Percentiles rank a stretch among this genome's conserved stretches.
These are phyloP conservation scores for Tolypocladium cylindrosporum DNA, from an alignment of 2,329 filamentous ascomycete genomes.

Conservation along the genomic window DNA sequence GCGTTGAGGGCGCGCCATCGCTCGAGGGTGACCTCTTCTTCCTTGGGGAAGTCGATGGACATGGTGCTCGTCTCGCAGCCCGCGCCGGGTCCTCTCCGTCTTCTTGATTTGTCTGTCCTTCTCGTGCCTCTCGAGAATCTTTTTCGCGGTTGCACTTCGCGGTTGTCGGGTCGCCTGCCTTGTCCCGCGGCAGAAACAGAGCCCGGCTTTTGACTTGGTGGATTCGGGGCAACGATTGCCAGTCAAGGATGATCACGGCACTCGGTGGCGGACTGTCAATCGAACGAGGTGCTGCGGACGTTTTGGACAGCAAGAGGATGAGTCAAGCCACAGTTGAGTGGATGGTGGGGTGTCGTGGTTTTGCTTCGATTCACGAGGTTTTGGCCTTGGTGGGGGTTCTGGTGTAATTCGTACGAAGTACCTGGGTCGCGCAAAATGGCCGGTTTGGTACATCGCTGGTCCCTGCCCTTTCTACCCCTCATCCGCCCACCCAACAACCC, in stretches of 20 bases:
- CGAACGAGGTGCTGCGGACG: not conserved
- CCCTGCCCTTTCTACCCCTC: not conserved
- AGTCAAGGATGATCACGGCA: not conserved
- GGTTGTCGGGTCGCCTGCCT: not conserved
- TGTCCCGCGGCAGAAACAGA: not conserved
- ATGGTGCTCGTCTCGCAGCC: constrained; percentile 30
- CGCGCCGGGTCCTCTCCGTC: not conserved
- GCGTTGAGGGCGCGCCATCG: constrained; percentile 89
- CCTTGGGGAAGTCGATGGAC: constrained; percentile 87
- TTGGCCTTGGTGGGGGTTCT: not conserved
- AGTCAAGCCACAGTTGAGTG: not conserved
- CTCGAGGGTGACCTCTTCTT: constrained; percentile 76
- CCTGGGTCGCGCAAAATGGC: not conserved
- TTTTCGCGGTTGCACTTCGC: not conserved
- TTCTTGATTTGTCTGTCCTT: not conserved
- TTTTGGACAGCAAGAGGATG: not conserved
- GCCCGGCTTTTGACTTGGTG: not conserved
- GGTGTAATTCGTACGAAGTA: not conserved
- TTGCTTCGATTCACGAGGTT: not conserved
- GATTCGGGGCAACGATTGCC: not conserved
- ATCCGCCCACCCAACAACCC: not conserved
- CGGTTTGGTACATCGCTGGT: not conserved
- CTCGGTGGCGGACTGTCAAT: not conserved
- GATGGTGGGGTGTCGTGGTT: not conserved
- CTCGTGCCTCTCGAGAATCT: not conserved